Conservation (phyloP, 2,329 filamentous ascomycete species). For the Fusarium sp. region DNA sequence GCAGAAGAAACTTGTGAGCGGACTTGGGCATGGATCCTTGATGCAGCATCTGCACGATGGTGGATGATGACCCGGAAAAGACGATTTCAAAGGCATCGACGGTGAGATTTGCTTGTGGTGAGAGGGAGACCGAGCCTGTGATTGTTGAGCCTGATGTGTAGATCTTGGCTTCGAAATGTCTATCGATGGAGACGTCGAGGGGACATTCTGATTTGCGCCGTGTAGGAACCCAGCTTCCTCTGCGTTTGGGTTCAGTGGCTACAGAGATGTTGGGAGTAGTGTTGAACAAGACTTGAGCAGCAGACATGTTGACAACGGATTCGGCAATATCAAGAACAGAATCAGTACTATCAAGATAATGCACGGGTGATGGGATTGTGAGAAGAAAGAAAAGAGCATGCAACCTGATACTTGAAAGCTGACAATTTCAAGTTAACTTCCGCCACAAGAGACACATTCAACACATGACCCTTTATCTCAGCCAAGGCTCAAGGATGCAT, state of each 20-base stretch:
- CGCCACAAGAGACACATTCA: conserved; percentile 20
- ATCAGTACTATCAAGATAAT: no score
- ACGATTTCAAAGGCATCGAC: conserved; percentile 27
- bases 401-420: conserved; percentile 19
- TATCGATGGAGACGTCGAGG: conserved; percentile 32
- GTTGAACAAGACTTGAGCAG: conserved; percentile 13
- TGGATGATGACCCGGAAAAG: conserved; percentile 16
- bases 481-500: conserved; percentile 1
- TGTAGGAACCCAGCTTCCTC: conserved; percentile 27
- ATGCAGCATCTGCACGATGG: conserved; percentile 26
- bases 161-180: conserved; percentile 34
- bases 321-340: background rate
- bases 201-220: conserved; percentile 12
- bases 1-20: conserved; percentile 27
- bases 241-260: conserved; percentile 9
- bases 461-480: conserved; percentile 35
- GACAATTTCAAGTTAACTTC: conserved; percentile 25
- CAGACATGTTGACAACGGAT: conserved; percentile 4
- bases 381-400: background rate
- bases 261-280: background rate
- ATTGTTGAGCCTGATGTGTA: conserved; percentile 36
- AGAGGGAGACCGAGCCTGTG: conserved; percentile 20
- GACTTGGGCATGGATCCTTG: conserved; percentile 19
- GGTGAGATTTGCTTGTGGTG: conserved; percentile 6
- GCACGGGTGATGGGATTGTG: no score